Evolutionary conservation across 2,329 filamentous ascomycete species (phyloP), one percentile per base, ranked within the genome.

Genomic region (Diaporthe caulivora): DNA sequence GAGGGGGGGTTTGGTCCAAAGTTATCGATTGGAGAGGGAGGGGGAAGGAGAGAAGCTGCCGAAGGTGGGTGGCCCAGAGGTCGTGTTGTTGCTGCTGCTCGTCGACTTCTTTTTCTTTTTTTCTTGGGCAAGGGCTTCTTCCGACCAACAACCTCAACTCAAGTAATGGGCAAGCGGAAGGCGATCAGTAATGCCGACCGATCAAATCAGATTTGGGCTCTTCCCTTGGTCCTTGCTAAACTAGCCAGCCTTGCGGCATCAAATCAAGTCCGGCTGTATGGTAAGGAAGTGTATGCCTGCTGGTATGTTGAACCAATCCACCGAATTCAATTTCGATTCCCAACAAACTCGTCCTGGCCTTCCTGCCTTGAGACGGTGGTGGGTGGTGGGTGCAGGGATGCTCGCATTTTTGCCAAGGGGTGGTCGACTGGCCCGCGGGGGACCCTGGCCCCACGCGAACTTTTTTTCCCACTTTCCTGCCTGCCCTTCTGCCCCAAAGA

Each of bases 261-360:
- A 53, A 34, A 53, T 67, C 62, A 67, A 67, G 62, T 21, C 62
- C 31, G 47, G 47, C 47, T 67, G 62, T 29, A 65, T 29, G 42
- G 21, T 21, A 67, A 4, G 62, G 37, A 40, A 40, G 37, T 34
- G 37, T 40, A 40, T 40, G 37, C 37, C 37, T 40, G 37, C 37
- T 40, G 37, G 62, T 26, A 67, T 67, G 62, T 67, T 67, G 62
- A 67, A 67, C 62, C 62, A 67, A 67, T 67, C 62, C 62, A 67
- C 62, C 62, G 47, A 67, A 53, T 53, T 67, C 62, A 67, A 67
- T 67, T 67, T 67, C 62, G 47, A 67, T 67, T 67, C 62, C 62
- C 62, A 67, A 67, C 62, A 67, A 67, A 67, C 62, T 67, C 24
- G 44, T 67, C 62, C 62, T 53, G 44, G 31, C 47, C 11, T 44